These are phyloP conservation scores for Gossypium trilobum DNA, from an alignment of 441 rosid genomes.

Conservation along the genomic window DNA sequence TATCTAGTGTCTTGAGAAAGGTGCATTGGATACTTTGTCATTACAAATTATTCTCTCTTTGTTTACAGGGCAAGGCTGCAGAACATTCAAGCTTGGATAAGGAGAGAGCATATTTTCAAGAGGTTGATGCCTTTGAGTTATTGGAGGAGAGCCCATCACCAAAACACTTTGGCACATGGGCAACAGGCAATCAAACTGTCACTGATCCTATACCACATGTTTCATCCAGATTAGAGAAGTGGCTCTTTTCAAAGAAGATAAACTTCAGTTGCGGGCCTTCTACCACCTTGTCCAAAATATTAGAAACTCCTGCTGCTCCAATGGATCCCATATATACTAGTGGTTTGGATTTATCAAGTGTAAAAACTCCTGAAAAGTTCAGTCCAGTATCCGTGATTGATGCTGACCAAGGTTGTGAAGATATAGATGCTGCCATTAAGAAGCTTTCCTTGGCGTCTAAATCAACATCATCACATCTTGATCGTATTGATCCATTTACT, in stretches of 20 bases:
- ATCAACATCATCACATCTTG: slow-evolving; percentile 26
- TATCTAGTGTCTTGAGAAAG: not conserved
- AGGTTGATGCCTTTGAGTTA: slow-evolving; percentile 87
- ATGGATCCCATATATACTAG: slow-evolving; percentile 28
- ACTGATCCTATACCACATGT: slow-evolving; percentile 33
- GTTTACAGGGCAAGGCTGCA: slow-evolving; percentile 40
- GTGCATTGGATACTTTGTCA: not conserved
- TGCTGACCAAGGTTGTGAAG: slow-evolving; percentile 29
- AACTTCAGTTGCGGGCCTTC: slow-evolving; percentile 51
- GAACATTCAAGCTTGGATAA: slow-evolving; percentile 48
- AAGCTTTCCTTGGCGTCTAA: slow-evolving; percentile 61
- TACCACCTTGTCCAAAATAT: slow-evolving; percentile 62
- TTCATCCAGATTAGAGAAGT: slow-evolving; percentile 63
- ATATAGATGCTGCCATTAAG: slow-evolving; percentile 44
- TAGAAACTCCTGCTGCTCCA: slow-evolving; percentile 45
- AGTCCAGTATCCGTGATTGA: slow-evolving; percentile 9
- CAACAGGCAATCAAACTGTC: slow-evolving; percentile 34
- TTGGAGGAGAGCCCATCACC: slow-evolving; percentile 97
- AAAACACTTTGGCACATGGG: slow-evolving; percentile 58
- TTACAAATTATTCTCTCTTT: not conserved
- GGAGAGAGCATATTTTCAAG: slow-evolving; percentile 66
- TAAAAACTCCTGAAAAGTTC: slow-evolving; percentile 40
- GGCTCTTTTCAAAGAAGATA: slow-evolving; percentile 61
- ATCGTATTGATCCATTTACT: slow-evolving; percentile 43
- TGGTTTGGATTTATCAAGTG: slow-evolving; percentile 18